A percentile compares a stretch with the other conserved stretches of the same genome.
Conservation (phyloP, 129 eudicot genomes). For the Flaveria robusta region DNA sequence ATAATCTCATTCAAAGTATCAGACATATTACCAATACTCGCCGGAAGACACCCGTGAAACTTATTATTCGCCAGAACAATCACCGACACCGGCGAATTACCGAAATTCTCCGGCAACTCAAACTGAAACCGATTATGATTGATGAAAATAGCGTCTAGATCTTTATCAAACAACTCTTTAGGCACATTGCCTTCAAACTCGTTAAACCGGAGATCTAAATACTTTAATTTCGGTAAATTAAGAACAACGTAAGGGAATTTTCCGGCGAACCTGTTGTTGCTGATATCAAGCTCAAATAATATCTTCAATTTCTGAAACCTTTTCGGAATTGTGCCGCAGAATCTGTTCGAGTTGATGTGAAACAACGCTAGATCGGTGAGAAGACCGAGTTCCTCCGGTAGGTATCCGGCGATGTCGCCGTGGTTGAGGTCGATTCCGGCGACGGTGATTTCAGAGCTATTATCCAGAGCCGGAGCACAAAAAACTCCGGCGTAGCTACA, state of each 20-base stretch:
- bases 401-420: constrained; percentile 85
- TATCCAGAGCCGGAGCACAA: constrained; percentile 70
- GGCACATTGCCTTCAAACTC: constrained; percentile 95
- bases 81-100: constrained; percentile 95
- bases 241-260: constrained; percentile 78
- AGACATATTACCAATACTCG: constrained; percentile 78
- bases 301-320: constrained; percentile 59
- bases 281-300: constrained; percentile 73
- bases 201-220: constrained; percentile 73
- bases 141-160: constrained; percentile 77
- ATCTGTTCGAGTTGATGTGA: constrained; percentile 76
- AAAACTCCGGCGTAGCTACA: constrained; percentile 69
- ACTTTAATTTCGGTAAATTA: constrained; percentile 56
- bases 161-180: constrained; percentile 63
- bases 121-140: constrained; percentile 75
- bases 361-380: constrained; percentile 75
- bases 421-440: constrained; percentile 94
- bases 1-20: constrained; percentile 74
- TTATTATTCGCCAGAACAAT: constrained; percentile 74
- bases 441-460: constrained; percentile 43
- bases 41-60: constrained; percentile 81
- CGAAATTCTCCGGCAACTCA: constrained; percentile 82
- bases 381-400: constrained; percentile 82
- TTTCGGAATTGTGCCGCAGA: constrained; percentile 76
- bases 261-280: constrained; percentile 96